These are phyloP conservation scores for Cladosporium sp. DNA, from an alignment of 2,329 filamentous ascomycete species.

Conservation along the genomic window DNA sequence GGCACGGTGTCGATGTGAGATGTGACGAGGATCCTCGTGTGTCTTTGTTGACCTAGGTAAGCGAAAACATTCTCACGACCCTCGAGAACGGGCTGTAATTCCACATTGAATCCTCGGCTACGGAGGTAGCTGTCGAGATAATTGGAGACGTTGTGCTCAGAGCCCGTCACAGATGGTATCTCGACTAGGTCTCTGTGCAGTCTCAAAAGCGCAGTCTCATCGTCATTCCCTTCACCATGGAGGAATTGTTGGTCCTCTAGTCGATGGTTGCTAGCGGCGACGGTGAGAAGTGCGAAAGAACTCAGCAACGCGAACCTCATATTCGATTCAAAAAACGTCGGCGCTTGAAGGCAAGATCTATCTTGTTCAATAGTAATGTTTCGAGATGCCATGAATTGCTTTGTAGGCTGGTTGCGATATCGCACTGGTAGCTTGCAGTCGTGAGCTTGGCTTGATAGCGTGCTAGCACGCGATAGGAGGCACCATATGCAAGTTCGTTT, in stretches of 20 bases:
- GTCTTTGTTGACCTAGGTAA: not conserved
- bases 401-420: not conserved
- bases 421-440: not conserved
- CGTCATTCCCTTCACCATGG: not conserved
- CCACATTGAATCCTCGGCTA: not conserved
- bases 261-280: not conserved
- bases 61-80: not conserved
- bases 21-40: slow-evolving; percentile 2
- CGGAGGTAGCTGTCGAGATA: not conserved
- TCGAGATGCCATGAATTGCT: not conserved
- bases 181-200: not conserved
- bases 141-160: not conserved
- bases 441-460: not conserved
- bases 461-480: not conserved
- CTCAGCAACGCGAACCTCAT: not conserved
- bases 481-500: not conserved
- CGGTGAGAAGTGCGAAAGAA: not conserved
- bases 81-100: slow-evolving; percentile 1
- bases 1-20: not conserved
- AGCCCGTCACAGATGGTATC: not conserved
- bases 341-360: too few relatives aligned
- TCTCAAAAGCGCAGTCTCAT: not conserved
- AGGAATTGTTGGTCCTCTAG: not conserved
- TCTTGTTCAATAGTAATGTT: not conserved
- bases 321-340: not conserved